Percentiles rank a stretch among this genome's conserved stretches.
These are phyloP conservation scores for Neurospora terricola DNA, from an alignment of 495 filamentous ascomycete species.

Conservation along the genomic window DNA sequence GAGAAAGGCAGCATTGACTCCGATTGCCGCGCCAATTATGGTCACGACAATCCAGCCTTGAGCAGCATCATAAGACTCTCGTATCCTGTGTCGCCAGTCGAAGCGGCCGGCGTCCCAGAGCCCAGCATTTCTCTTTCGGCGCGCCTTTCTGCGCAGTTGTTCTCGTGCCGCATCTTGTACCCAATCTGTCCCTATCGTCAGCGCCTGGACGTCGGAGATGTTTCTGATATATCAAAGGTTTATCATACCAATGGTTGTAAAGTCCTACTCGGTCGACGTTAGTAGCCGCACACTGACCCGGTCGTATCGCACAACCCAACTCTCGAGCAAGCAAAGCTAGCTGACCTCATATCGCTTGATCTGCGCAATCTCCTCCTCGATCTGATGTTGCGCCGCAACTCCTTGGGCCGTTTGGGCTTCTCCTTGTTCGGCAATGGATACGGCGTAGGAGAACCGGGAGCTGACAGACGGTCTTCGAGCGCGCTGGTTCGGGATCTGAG, in stretches of 20 bases:
- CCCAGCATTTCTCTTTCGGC: slow-evolving; percentile 60
- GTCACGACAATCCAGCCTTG: slow-evolving; percentile 98
- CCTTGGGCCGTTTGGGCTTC: slow-evolving; percentile 35
- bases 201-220: neutral
- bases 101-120: slow-evolving; percentile 63
- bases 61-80: slow-evolving; percentile 88
- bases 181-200: slow-evolving; percentile 54
- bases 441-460: slow-evolving; percentile 60
- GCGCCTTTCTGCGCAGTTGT: slow-evolving; percentile 67
- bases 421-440: slow-evolving; percentile 53
- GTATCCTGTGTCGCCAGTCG: slow-evolving; percentile 74
- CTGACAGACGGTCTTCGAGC: slow-evolving; percentile 51
- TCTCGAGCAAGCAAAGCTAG: neutral
- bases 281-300: neutral
- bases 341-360: slow-evolving; percentile 90
- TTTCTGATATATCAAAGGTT: neutral
- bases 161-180: slow-evolving; percentile 94
- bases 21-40: slow-evolving; percentile 84
- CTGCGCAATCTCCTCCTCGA: slow-evolving; percentile 91
- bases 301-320: neutral
- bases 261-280: slow-evolving; percentile 34
- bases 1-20: slow-evolving; percentile 82
- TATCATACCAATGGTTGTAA: slow-evolving; percentile 76
- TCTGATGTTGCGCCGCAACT: slow-evolving; percentile 45
- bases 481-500: slow-evolving; percentile 28